Evolutionary conservation across 2,329 filamentous ascomycete genomes (phyloP).

Genomic region (Aspergillus costaricaensis): DNA sequence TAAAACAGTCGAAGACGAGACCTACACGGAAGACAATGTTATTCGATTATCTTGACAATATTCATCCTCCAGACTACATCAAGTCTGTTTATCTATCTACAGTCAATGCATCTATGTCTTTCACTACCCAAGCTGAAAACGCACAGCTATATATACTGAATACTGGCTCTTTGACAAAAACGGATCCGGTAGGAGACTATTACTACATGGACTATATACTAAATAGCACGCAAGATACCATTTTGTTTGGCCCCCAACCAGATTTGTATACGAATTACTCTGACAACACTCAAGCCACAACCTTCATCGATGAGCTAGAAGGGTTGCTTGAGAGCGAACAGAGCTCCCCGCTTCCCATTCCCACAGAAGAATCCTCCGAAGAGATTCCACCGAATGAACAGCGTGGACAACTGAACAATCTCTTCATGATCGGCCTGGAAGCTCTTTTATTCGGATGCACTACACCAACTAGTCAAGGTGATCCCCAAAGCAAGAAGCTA

Average conservation of each 20-base stretch:
- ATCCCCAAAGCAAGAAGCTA: slow-evolving; percentile 5
- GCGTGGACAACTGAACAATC: slow-evolving; percentile 2
- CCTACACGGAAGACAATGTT: slow-evolving; percentile 19
- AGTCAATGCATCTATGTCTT: slow-evolving; percentile 26
- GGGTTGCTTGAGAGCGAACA: neutral
- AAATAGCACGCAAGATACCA: neutral
- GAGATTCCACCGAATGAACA: too few species aligned
- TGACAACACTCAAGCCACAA: neutral
- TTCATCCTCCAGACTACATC: slow-evolving; percentile 20
- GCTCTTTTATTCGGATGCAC: slow-evolving; percentile 9
- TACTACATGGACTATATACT: neutral
- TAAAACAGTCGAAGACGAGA: neutral
- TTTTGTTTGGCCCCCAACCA: neutral
- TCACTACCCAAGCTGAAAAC: neutral
- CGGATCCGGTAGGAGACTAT: neutral
- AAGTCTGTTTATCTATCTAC: slow-evolving; percentile 21
- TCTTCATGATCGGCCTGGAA: slow-evolving; percentile 32
- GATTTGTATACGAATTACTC: neutral
- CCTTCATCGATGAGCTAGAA: slow-evolving; percentile 4
- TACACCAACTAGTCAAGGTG: neutral
- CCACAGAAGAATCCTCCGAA: neutral
- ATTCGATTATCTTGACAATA: slow-evolving; percentile 18
- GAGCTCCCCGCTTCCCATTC: neutral
- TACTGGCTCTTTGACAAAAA: neutral
- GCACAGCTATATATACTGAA: neutral